Conservation (phyloP, 2,329 filamentous ascomycete species). For the Fusarium anthophilum region DNA sequence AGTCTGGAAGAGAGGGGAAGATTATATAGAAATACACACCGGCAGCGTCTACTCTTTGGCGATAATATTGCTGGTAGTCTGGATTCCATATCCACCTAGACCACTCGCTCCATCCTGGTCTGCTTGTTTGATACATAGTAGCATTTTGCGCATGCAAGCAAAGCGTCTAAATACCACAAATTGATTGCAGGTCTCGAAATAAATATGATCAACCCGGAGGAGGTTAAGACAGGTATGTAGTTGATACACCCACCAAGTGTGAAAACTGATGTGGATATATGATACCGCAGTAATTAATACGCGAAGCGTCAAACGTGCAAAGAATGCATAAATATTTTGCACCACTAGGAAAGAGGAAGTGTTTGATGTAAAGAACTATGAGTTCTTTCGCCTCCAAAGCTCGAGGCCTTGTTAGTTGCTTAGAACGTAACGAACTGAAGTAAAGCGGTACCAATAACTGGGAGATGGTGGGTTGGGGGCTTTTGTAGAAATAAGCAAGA, state of each 20-base stretch:
- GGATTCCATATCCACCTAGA: constrained; percentile 44
- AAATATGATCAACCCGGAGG: neutral
- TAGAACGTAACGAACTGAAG: constrained; percentile 22
- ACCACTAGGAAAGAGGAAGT: neutral
- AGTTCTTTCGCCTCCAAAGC: neutral
- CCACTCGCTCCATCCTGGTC: constrained; percentile 37
- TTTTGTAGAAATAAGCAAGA: constrained; percentile 39
- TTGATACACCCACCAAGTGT: neutral
- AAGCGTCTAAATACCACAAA: constrained; percentile 9
- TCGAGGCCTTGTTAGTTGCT: constrained; percentile 19
- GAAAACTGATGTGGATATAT: neutral
- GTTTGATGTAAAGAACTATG: neutral
- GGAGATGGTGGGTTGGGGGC: constrained; percentile 38
- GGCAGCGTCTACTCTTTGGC: constrained; percentile 39
- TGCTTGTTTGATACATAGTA: constrained; percentile 41
- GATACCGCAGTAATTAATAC: neutral
- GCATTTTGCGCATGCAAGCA: constrained; percentile 40
- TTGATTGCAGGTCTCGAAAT: neutral
- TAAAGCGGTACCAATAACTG: constrained; percentile 10
- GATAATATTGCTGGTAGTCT: constrained; percentile 42
- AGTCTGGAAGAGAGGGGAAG: neutral
- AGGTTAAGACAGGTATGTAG: neutral
- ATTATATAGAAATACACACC: constrained; percentile 37
- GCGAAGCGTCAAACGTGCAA: neutral
- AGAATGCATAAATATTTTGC: neutral